Percentiles rank a stretch among this genome's conserved stretches.
Evolutionary conservation across 495 filamentous ascomycete species (phyloP).

Genomic region (Penicillium psychrofluorescens): DNA sequence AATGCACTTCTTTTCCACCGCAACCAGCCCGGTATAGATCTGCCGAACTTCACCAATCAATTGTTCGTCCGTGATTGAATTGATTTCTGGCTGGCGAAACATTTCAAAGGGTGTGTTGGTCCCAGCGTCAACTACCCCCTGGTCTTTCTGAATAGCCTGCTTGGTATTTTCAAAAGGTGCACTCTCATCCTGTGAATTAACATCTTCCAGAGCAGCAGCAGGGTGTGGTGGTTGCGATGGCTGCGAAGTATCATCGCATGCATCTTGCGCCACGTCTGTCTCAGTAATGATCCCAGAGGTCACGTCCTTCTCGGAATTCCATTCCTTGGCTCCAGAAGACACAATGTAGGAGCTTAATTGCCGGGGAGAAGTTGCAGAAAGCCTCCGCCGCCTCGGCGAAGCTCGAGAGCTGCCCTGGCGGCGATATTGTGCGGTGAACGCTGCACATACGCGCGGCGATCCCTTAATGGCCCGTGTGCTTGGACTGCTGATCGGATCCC

Average conservation of each 20-base stretch:
- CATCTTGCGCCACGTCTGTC: too few relatives aligned
- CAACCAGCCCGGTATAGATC: constrained; percentile 70
- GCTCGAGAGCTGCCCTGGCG: constrained; percentile 5
- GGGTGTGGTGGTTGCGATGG: too few relatives aligned
- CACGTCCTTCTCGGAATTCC: neutral
- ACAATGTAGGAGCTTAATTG: neutral
- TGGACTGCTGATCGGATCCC: constrained; percentile 17
- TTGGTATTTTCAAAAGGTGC: too few relatives aligned
- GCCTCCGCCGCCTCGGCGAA: constrained; percentile 1
- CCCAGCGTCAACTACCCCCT: constrained; percentile 5
- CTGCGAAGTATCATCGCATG: too few relatives aligned
- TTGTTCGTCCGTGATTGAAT: constrained; percentile 69
- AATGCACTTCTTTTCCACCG: constrained; percentile 75
- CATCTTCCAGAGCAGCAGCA: too few relatives aligned
- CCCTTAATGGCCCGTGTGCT: constrained; percentile 7
- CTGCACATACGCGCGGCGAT: constrained; percentile 7
- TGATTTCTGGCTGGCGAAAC: constrained; percentile 52
- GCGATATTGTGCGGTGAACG: constrained; percentile 5
- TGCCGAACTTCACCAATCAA: constrained; percentile 59
- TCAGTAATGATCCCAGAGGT: too few relatives aligned
- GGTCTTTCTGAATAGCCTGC: neutral
- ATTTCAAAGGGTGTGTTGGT: constrained; percentile 38
- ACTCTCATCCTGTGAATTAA: neutral
- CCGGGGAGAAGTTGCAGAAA: constrained; percentile 2
- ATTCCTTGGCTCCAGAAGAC: neutral